These are phyloP conservation scores for Aquilaria malaccensis DNA, from an alignment of 345 rosid genomes.

Conservation along the genomic window DNA sequence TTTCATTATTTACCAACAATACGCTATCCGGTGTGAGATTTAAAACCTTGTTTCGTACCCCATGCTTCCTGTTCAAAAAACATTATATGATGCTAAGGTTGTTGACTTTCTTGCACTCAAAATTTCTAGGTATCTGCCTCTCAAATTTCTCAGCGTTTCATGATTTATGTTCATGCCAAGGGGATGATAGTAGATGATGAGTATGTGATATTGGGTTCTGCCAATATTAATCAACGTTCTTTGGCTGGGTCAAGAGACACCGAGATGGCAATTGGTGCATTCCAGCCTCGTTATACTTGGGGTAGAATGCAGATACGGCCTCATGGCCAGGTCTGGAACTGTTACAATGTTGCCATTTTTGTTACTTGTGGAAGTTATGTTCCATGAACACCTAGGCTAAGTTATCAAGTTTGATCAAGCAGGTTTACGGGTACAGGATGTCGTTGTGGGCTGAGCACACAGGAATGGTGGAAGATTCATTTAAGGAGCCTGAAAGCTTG, in stretches of 20 bases:
- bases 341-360: neutral
- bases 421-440: slow-evolving; percentile 81
- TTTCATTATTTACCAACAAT: too few species aligned
- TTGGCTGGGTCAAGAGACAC: slow-evolving; percentile 82
- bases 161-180: slow-evolving; percentile 77
- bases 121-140: slow-evolving; percentile 45
- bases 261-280: slow-evolving; percentile 79
- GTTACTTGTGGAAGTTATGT: neutral
- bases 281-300: slow-evolving; percentile 57
- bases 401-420: slow-evolving; percentile 6
- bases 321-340: slow-evolving; percentile 49
- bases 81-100: neutral
- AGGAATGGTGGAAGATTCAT: slow-evolving; percentile 37
- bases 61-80: neutral
- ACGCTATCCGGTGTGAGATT: too few species aligned
- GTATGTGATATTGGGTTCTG: slow-evolving; percentile 66
- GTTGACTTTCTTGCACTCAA: neutral
- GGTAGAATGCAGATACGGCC: slow-evolving; percentile 44
- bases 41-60: too few species aligned
- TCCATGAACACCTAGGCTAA: neutral
- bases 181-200: slow-evolving; percentile 82
- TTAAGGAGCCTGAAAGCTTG: slow-evolving; percentile 46
- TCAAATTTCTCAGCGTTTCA: slow-evolving; percentile 50
- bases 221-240: slow-evolving; percentile 75
- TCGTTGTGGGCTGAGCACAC: slow-evolving; percentile 88